phyloP scores from a whole-genome alignment of 176 grass and related monocot genomes.

The Ananas comosus region DNA sequence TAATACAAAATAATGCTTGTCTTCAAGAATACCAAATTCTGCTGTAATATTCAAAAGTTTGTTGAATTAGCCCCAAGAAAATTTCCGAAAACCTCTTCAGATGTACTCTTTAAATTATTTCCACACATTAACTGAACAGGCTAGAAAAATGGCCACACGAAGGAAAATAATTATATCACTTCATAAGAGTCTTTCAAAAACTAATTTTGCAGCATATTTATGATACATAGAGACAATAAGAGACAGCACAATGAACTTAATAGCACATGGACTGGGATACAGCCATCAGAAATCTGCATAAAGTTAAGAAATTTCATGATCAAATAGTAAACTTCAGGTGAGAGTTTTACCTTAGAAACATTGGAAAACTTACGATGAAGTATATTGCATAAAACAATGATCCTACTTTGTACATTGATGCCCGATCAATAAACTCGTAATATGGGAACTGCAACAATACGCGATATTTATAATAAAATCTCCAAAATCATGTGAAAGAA shows the following conservation, averaged over 20 bases:
- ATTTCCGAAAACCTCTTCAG: no score
- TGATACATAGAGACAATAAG: background rate
- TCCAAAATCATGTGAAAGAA: conserved; percentile 4
- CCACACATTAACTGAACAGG: background rate
- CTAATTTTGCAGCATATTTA: background rate
- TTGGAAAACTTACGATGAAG: conserved; percentile 94
- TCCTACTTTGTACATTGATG: conserved; percentile 88
- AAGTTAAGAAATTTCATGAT: conserved; percentile 6
- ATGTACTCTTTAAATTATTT: no score
- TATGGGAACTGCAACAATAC: conserved; percentile 77
- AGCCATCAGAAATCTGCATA: background rate
- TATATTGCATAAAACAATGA: conserved; percentile 97
- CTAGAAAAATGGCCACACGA: background rate
- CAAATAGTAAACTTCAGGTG: background rate
- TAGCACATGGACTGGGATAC: conserved; percentile 1
- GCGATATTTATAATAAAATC: conserved; percentile 5
- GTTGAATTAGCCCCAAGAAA: no score
- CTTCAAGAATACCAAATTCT: no score
- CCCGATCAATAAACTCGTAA: conserved; percentile 76
- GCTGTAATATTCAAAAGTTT: no score
- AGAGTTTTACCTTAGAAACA: conserved; percentile 75
- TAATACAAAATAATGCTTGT: no score
- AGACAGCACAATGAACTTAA: background rate
- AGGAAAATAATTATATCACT: background rate
- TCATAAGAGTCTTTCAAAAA: background rate